phyloP scores from a whole-genome alignment of 495 filamentous ascomycete genomes.

The Penicillium odoratum region DNA sequence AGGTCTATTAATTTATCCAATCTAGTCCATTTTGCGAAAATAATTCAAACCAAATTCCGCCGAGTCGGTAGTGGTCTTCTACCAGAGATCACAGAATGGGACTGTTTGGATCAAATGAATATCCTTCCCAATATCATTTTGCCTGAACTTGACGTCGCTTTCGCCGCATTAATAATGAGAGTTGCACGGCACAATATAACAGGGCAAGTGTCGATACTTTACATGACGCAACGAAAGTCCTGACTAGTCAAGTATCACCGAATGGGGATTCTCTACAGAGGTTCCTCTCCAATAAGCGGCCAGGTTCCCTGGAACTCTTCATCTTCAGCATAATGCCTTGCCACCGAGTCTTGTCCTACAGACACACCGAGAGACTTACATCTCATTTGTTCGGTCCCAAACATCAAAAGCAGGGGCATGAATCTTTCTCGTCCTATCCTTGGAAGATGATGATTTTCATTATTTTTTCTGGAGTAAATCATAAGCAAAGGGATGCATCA shows the following conservation, averaged over 20 bases:
- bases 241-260: conserved; percentile 7
- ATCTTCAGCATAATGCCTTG: background rate
- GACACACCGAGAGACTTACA: conserved; percentile 10
- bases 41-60: conserved; percentile 11
- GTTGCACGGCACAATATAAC: conserved; percentile 10
- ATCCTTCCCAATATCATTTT: conserved; percentile 14
- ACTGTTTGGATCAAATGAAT: conserved; percentile 11
- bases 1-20: conserved; percentile 5
- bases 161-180: conserved; percentile 12
- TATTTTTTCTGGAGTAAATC: conserved; percentile 10
- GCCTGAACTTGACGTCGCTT: conserved; percentile 14
- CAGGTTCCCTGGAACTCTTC: conserved; percentile 10
- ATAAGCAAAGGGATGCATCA: conserved; percentile 14
- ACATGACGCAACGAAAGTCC: conserved; percentile 4
- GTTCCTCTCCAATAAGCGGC: conserved; percentile 10
- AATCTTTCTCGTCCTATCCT: conserved; percentile 9
- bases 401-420: conserved; percentile 1
- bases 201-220: conserved; percentile 9
- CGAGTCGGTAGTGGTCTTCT: conserved; percentile 8
- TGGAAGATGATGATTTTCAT: conserved; percentile 6
- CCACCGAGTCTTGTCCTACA: conserved; percentile 3
- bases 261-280: conserved; percentile 8
- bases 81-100: conserved; percentile 16
- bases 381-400: conserved; percentile 1
- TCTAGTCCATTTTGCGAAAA: conserved; percentile 6